Percentiles rank a stretch among this genome's conserved stretches.
Evolutionary conservation across 768 basidiomycete genomes (phyloP).

Genomic region (Epithele typhae): DNA sequence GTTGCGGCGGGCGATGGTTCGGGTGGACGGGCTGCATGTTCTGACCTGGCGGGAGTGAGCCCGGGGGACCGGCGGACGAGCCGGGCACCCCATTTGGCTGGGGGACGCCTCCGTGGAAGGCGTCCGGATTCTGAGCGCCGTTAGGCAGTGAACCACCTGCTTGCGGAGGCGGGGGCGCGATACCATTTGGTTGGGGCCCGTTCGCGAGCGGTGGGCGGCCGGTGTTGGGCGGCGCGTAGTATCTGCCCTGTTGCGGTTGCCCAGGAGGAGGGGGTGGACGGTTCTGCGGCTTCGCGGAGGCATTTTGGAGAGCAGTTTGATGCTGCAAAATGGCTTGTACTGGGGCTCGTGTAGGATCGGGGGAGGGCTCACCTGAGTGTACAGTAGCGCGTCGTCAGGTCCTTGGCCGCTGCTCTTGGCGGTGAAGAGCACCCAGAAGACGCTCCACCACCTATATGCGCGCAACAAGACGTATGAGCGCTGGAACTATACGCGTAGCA

Average conservation of each 20-base stretch:
- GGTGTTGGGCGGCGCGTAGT: too few species aligned
- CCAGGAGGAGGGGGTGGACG: not conserved
- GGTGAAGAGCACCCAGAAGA: slow-evolving; percentile 83
- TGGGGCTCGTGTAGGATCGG: slow-evolving; percentile 15
- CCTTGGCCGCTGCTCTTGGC: slow-evolving; percentile 68
- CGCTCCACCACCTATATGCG: slow-evolving; percentile 94
- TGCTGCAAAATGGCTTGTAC: slow-evolving; percentile 18
- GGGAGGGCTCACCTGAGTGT: slow-evolving; percentile 53
- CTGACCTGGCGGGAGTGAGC: slow-evolving; percentile 5
- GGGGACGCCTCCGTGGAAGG: too few species aligned
- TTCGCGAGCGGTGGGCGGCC: too few species aligned
- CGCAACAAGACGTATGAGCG: too few species aligned
- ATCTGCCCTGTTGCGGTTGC: too few species aligned
- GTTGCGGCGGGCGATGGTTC: slow-evolving; percentile 25
- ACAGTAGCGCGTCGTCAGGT: slow-evolving; percentile 68
- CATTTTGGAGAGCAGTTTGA: slow-evolving; percentile 19
- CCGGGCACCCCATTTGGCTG: too few species aligned
- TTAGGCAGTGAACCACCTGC: too few species aligned
- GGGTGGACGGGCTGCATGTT: slow-evolving; percentile 16
- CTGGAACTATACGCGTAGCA: too few species aligned
- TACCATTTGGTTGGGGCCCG: slow-evolving; percentile 38
- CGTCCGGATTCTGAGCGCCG: too few species aligned
- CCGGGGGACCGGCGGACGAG: too few species aligned
- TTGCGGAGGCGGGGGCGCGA: too few species aligned
- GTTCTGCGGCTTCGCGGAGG: slow-evolving; percentile 18